Base-by-base conservation (phyloP, 1,284 basidiomycete genomes). In the Tilletia walkeri region DNA sequence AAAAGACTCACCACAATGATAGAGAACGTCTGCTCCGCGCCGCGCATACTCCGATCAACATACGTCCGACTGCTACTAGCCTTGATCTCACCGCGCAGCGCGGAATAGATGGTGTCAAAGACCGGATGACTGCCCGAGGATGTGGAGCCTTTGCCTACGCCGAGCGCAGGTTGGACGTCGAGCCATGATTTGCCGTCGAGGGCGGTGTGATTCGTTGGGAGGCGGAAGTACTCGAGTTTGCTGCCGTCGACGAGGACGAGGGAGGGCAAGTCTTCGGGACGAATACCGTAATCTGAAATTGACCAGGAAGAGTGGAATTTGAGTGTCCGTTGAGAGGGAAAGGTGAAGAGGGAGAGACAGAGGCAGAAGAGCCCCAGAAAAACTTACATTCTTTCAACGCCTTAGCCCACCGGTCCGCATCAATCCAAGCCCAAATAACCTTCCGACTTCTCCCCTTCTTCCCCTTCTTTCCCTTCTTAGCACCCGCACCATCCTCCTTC, bases 381-480 rank as follows among this genome's bases (percentile, higher is more conserved):
- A 14, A 68, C 69, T 68, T 54, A 70, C 69, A 76, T 67, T 76
- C 76, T 7, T 36, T 66, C 16, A 83, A 70, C 20, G 76, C 73
- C 30, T 70, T 72, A 47, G 74, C 75, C 73, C 76, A 79, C 18
- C 78, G 76, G 54, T 82, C 79, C 0, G 75, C 76, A 69, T 83
- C 81, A 69, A 82, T 79, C 80, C 80, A 83, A 1, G 75, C 80
- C 63, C 77, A 83, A 2, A 80, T 49, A 7, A 78, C 69, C 9
- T 70, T 50, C 18, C 63, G 45, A 66, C 59, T 49, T 38, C 18
- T 45, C 16, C 45, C 9, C 61, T 41, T 47, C 30, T 38, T 69
- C 7, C 10, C 50, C 36, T n/a, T 49, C 14, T 14, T 53, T 9
- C n/a, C 54, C 59, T 16, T 36, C 49, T 41, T 54, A 36, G 24